phyloP scores from a whole-genome alignment of 768 basidiomycete species.

The Sarcodon aspratus region DNA sequence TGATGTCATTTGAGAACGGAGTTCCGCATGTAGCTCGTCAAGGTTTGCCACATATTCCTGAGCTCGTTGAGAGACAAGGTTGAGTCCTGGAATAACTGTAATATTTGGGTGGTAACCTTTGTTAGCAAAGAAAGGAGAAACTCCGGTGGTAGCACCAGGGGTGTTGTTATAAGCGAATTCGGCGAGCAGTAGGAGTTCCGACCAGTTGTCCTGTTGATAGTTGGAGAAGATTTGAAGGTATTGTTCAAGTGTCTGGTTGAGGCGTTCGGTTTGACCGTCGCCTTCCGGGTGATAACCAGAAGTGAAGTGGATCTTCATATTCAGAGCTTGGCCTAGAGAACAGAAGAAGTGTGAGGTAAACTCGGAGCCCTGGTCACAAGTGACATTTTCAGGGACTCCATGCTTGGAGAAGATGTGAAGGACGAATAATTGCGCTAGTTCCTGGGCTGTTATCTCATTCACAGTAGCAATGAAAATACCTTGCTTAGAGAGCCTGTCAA shows the following conservation, averaged over 20 bases:
- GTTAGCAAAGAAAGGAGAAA: constrained; percentile 5
- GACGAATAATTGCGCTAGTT: constrained; percentile 5
- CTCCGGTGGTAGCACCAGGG: constrained; percentile 17
- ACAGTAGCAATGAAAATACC: constrained; percentile 16
- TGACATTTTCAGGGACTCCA: constrained; percentile 3
- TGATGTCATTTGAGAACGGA: constrained; percentile 7
- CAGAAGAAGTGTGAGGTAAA: constrained; percentile 7
- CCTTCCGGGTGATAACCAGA: constrained; percentile 35
- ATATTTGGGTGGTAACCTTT: constrained; percentile 7
- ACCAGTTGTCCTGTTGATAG: constrained; percentile 33
- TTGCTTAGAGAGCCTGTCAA: constrained; percentile 11
- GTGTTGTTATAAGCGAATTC: constrained; percentile 31
- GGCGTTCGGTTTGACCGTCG: constrained; percentile 25
- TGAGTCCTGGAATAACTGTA: constrained; percentile 7
- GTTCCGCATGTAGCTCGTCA: constrained; percentile 8
- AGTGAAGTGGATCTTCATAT: constrained; percentile 11
- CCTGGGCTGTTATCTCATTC: constrained; percentile 1
- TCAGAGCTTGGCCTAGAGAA: constrained; percentile 1
- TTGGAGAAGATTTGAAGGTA: constrained; percentile 24
- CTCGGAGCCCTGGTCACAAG: constrained; percentile 5
- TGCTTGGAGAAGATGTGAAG: constrained; percentile 1
- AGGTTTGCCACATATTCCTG: constrained; percentile 13
- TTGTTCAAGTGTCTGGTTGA: constrained; percentile 25
- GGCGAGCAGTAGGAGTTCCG: constrained; percentile 24
- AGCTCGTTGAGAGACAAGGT: constrained; percentile 9